Evolutionary conservation across 2,329 filamentous ascomycete genomes (phyloP).

Genomic region (Lasiodiplodia hormozganensis): DNA sequence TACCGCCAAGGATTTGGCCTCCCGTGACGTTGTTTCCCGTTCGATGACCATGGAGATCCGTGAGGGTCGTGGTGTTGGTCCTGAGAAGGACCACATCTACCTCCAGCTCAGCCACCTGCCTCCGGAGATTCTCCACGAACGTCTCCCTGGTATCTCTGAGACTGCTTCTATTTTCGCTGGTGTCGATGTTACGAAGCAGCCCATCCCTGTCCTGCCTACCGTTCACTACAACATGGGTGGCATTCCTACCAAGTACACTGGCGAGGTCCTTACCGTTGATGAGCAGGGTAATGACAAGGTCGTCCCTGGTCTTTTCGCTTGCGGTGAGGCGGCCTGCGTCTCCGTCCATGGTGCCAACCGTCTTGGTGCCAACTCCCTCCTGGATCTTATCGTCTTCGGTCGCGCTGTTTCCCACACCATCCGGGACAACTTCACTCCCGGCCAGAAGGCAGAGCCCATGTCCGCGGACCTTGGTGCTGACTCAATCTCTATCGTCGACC

Average conservation of each 20-base stretch:
- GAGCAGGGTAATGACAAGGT: conserved; percentile 87
- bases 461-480: conserved; percentile 87
- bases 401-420: conserved; percentile 97
- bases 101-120: conserved; percentile 96
- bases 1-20: conserved; percentile 96
- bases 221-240: conserved; percentile 99
- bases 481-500: conserved; percentile 84
- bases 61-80: conserved; percentile 93
- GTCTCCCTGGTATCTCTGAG: conserved; percentile 97
- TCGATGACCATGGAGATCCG: conserved; percentile 99
- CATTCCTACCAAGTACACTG: conserved; percentile 96
- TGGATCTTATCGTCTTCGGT: conserved; percentile 96
- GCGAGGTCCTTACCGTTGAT: conserved; percentile 91
- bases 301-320: conserved; percentile 93
- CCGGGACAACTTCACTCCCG: conserved; percentile 89
- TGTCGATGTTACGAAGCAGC: conserved; percentile 96
- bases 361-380: conserved; percentile 95
- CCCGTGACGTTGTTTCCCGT: conserved; percentile 93
- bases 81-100: conserved; percentile 98
- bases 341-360: conserved; percentile 98
- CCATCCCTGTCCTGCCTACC: conserved; percentile 93
- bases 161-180: conserved; percentile 96
- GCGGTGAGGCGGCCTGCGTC: conserved; percentile 95
- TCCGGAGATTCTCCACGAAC: conserved; percentile 89
- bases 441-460: conserved; percentile 78